Base-by-base conservation (phyloP, 2,329 filamentous ascomycete species). In the Annulohypoxylon truncatum region DNA sequence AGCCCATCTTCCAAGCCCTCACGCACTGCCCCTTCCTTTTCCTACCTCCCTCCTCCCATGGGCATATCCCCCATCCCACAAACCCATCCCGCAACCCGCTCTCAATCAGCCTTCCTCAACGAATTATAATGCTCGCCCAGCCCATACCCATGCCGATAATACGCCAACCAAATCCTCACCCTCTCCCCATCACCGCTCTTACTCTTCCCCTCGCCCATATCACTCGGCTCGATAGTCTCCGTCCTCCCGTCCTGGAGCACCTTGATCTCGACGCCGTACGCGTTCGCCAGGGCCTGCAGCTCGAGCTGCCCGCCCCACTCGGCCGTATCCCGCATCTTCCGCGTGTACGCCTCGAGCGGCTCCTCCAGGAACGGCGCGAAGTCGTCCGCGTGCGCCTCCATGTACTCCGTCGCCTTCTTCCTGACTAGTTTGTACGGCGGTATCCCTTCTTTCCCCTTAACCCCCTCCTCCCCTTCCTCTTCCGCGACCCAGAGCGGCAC, bases 61-160 rank as follows among this genome's bases (percentile, higher is more conserved):
- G n/a, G n/a, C n/a, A n/a, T n/a, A 26, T 48, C 6, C 12, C 2
- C 15, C 12, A 7, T 29, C 13, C 10, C 28, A 26, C 9, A 12
- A n/a, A n/a, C n/a, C n/a, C n/a, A n/a, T n/a, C n/a, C n/a, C n/a
- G n/a, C n/a, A n/a, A n/a, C n/a, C n/a, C n/a, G n/a, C n/a, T 26
- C 26, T 66, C 48, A 68, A 5, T 20, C 44, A 12, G 77, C 77
- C 74, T 83, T 86, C 72, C 87, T 79, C 77, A 99, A 80, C 56
- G 94, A 97, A 77, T 99, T 99, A 80, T 99, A 99, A 81, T 99
- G 96, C 82, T 98, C 96, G 10, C 96, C 96, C 52, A 99, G 82
- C 1, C 95, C 95, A 78, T 96, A 98, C 51, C 92, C 93, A 81
- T 97, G 94, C 73, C 92, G 87, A 79, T 98, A 98, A 79, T 98